A percentile compares a stretch with the other conserved stretches of the same genome.
These are phyloP conservation scores for Detonula confervacea DNA, from an alignment of 352 stramenopile genomes.

Conservation along the genomic window DNA sequence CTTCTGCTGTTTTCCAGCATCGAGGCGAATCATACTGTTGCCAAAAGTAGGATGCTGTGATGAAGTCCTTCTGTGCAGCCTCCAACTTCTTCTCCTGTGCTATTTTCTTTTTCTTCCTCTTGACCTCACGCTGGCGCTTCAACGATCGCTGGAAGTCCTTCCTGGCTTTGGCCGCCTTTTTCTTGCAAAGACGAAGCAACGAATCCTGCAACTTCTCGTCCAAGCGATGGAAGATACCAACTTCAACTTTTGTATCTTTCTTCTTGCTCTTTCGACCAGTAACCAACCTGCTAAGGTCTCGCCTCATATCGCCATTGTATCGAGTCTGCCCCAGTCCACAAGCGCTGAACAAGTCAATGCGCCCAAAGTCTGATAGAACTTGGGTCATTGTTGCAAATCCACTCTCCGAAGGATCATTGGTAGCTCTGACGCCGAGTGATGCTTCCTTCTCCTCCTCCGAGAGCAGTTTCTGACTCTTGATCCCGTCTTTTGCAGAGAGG, in stretches of 20 bases:
- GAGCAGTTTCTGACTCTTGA: constrained; percentile 11
- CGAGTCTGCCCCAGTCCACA: constrained; percentile 2
- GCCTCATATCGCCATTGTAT: constrained; percentile 29
- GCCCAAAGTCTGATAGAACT: neutral
- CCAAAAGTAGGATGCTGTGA: neutral
- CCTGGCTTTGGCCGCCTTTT: neutral
- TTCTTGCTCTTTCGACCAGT: no score
- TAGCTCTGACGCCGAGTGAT: constrained; percentile 1
- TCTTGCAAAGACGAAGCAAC: no score
- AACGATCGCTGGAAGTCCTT: neutral
- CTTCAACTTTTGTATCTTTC: neutral
- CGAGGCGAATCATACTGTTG: neutral
- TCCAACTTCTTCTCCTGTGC: neutral
- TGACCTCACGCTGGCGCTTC: neutral
- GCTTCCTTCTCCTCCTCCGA: constrained; percentile 3
- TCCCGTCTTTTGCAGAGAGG: constrained; percentile 11
- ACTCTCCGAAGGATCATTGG: constrained; percentile 11
- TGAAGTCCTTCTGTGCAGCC: neutral
- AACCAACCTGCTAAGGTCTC: neutral
- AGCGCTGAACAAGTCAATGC: neutral
- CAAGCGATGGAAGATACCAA: neutral
- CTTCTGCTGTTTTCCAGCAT: neutral
- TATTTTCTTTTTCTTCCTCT: neutral
- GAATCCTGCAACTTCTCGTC: neutral
- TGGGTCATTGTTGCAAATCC: neutral